A percentile compares a stretch with the other conserved stretches of the same genome.
These are phyloP conservation scores for Herpotrichia juniperi DNA, from an alignment of 2,329 filamentous ascomycete species.

Conservation along the genomic window DNA sequence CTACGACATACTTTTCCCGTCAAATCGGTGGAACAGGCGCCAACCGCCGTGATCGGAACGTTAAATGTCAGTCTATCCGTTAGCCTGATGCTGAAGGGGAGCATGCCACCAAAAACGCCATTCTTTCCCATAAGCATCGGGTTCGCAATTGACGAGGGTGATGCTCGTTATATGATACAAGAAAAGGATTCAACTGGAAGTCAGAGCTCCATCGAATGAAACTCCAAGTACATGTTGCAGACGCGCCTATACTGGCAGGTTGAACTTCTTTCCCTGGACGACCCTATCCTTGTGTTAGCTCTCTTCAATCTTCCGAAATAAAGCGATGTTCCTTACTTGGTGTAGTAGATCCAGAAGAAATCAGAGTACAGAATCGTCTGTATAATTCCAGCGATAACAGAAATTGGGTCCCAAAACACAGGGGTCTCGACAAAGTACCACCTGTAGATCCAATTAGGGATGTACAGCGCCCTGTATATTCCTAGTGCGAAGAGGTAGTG, in stretches of 20 bases:
- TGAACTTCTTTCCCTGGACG: slow-evolving; percentile 61
- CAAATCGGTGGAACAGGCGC: not conserved
- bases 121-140: not conserved
- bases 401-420: slow-evolving; percentile 79
- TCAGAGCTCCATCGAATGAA: not conserved
- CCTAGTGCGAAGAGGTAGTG: slow-evolving; percentile 97
- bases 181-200: not conserved
- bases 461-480: slow-evolving; percentile 90
- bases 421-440: slow-evolving; percentile 72
- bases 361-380: slow-evolving; percentile 97
- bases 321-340: slow-evolving; percentile 65
- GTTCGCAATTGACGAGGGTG: not conserved
- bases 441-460: slow-evolving; percentile 97
- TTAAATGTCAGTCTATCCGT: not conserved
- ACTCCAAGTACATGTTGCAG: not conserved
- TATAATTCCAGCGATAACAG: slow-evolving; percentile 84
- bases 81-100: not conserved
- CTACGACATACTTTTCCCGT: not conserved
- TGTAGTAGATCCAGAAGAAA: slow-evolving; percentile 99
- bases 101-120: slow-evolving; percentile 1
- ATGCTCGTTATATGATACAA: slow-evolving; percentile 9
- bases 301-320: not conserved
- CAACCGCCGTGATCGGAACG: not conserved
- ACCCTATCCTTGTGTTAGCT: slow-evolving; percentile 46
- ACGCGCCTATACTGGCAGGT: slow-evolving; percentile 55